phyloP scores from a whole-genome alignment of 208 protist species.

The Wallacemonas collosoma region DNA sequence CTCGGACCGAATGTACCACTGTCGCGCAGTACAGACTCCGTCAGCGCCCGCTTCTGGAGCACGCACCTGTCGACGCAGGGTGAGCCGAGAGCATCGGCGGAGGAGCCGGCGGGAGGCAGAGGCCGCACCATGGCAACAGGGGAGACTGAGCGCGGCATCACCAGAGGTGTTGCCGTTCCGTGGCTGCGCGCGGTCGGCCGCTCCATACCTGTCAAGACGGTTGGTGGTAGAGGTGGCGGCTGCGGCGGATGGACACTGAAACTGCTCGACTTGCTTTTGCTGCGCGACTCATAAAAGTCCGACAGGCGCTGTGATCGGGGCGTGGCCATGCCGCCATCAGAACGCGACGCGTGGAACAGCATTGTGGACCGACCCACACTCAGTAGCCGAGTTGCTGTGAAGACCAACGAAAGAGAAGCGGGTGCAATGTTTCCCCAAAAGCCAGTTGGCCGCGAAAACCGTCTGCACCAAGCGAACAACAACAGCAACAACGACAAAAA shows the following conservation, averaged over 20 bases:
- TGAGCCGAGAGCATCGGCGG: background rate
- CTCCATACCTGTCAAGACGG: too few relatives aligned
- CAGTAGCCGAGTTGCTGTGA: too few relatives aligned
- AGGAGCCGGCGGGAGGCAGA: too few relatives aligned
- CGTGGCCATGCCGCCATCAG: background rate
- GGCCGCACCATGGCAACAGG: background rate
- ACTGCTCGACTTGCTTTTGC: background rate
- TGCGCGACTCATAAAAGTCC: background rate
- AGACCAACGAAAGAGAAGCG: background rate
- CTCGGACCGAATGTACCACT: background rate
- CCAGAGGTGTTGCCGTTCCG: too few relatives aligned
- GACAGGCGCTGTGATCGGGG: constrained; percentile 8
- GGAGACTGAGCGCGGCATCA: background rate
- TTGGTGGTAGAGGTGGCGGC: too few relatives aligned
- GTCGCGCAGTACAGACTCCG: background rate
- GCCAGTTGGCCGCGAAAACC: too few relatives aligned
- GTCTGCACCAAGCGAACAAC: background rate
- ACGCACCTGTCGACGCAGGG: background rate
- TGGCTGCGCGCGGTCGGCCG: too few relatives aligned
- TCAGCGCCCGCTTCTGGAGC: background rate
- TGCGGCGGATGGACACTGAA: background rate
- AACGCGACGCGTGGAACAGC: too few relatives aligned
- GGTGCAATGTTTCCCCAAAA: too few relatives aligned
- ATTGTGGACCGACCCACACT: too few relatives aligned
- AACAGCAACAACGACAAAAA: background rate